Base-by-base conservation (phyloP, 1,284 basidiomycete genomes). In the Uromyces viciae-fabae region DNA sequence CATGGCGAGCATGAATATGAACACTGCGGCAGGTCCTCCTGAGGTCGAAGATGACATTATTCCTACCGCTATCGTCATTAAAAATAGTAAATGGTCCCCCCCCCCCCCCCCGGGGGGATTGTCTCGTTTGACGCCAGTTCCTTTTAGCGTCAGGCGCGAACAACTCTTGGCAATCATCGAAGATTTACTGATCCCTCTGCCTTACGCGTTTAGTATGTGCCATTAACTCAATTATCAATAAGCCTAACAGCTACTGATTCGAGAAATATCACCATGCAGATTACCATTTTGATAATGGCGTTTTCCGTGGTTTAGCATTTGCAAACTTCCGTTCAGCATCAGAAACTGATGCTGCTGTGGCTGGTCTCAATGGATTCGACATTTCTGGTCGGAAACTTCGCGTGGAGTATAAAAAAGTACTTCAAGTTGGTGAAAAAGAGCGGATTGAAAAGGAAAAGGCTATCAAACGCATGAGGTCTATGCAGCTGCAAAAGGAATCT, bases 381-480 rank as follows among this genome's bases (percentile, higher is more conserved):
- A 94, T 98, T 28, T 94, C 95, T 85, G 97, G 97, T n/a, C 92
- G 96, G 84, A 99, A 98, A 87, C 89, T 99, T 64, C 92, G 97
- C 46, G 96, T 98, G 81, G 96, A 99, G 87, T 99, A 98, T 89
- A 99, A 99, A 88, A 98, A 98, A 87, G 97, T 98, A 11, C 88
- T 99, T 25, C 96, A 98, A 86, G 95, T 95, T 0, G 96, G 97
- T 66, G 97, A 99, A 87, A 99, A 99, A 88, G 97, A 99, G 86
- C 91, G 94, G 81, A 99, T 99, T 85, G 96, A 99, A 87, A 90
- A 97, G 82, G 97, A 99, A 88, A 99, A 99, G 88, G 97, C 97
- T 1, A 92, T 99, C 84, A 93, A 96, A 84, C 90, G 96, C 81
- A 98, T 99, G 95, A 91, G 94, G 83, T 94, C 93, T 78, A 94